These are phyloP conservation scores for Phalaenopsis equestris DNA, from an alignment of 106 monocot species.

Conservation along the genomic window DNA sequence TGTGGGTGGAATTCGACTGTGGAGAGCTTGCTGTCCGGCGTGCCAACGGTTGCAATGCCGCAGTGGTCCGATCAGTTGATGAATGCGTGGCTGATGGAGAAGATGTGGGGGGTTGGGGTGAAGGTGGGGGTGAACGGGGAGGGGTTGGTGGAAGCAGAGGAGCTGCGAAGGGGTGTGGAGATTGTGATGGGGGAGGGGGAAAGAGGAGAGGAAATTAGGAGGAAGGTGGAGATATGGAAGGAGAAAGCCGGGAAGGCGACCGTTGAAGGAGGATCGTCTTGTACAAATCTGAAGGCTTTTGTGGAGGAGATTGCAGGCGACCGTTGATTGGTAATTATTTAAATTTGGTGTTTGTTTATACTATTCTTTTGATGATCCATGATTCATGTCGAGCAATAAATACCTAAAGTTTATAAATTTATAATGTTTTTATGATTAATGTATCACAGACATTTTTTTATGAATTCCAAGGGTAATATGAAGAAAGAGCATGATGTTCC, in stretches of 20 bases:
- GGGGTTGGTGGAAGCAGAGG: constrained; percentile 7
- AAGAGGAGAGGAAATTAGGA: constrained; percentile 12
- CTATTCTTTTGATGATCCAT: no score
- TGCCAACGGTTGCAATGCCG: constrained; percentile 26
- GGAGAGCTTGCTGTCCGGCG: constrained; percentile 35
- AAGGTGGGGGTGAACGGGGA: constrained; percentile 13
- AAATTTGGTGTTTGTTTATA: no score
- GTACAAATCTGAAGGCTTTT: constrained; percentile 13
- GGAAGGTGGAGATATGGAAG: constrained; percentile 8
- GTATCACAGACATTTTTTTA: no score
- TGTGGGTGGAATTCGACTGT: no score
- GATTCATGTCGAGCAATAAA: no score
- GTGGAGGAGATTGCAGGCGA: no score
- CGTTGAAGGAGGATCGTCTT: constrained; percentile 15
- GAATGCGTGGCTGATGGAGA: constrained; percentile 25
- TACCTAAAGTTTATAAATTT: no score
- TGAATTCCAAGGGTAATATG: no score
- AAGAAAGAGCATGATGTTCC: no score
- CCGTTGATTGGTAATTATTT: no score
- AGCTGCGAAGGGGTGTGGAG: constrained; percentile 19
- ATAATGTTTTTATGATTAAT: no score
- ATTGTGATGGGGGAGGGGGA: constrained; percentile 14
- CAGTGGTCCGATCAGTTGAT: constrained; percentile 21
- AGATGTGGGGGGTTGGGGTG: constrained; percentile 15
- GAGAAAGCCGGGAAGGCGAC: constrained; percentile 5